A percentile compares a stretch with the other conserved stretches of the same genome.
Evolutionary conservation across 176 grass and related monocot genomes (phyloP).

Genomic region (Musa acuminata): DNA sequence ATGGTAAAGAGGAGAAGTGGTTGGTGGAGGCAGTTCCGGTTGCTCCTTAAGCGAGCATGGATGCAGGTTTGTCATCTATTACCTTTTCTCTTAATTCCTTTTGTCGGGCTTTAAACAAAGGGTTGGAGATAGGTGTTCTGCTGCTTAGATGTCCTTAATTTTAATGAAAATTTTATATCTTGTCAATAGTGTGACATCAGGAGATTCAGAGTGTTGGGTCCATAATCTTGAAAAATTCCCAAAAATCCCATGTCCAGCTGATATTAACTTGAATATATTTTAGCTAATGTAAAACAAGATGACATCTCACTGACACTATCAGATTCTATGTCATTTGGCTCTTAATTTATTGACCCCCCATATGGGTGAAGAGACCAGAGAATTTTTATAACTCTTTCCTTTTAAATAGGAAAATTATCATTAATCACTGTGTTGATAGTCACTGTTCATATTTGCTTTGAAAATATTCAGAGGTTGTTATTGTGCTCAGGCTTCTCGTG

Average conservation of each 20-base stretch:
- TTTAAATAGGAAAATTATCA: background rate
- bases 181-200: background rate
- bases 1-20: constrained; percentile 38
- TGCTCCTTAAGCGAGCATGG: constrained; percentile 95
- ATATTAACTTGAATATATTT: too few species aligned
- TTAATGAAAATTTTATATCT: background rate
- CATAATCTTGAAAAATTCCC: background rate
- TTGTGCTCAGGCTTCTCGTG: constrained; percentile 70
- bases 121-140: background rate
- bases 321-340: background rate
- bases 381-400: background rate
- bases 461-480: background rate
- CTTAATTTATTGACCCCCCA: background rate
- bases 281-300: background rate
- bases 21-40: constrained; percentile 75
- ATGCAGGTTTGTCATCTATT: constrained; percentile 54
- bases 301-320: background rate
- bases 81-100: background rate
- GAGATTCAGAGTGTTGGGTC: background rate
- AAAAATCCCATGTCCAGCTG: too few species aligned
- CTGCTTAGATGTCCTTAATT: background rate
- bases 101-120: background rate
- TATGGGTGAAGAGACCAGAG: background rate
- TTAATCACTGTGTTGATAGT: background rate
- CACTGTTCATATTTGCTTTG: background rate